Conservation (phyloP, 2,329 filamentous ascomycete species). For the Corinectria fuckeliana region DNA sequence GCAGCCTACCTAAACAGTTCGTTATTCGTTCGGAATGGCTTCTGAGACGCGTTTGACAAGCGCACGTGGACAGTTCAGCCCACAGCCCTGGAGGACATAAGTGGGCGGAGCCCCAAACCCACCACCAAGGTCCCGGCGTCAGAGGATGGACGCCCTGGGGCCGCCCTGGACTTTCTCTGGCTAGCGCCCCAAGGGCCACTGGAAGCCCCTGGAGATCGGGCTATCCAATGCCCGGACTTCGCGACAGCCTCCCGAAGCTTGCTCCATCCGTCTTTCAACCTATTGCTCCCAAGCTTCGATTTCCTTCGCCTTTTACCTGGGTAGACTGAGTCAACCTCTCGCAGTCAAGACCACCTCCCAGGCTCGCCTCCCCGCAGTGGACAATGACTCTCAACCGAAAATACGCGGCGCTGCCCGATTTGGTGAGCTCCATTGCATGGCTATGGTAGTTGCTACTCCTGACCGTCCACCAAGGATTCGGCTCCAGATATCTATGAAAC, state of each 20-base stretch:
- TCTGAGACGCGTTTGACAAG: conserved; percentile 25
- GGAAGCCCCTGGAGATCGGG: conserved; percentile 14
- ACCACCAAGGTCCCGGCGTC: background rate
- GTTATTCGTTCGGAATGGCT: background rate
- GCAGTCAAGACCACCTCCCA: conserved; percentile 1
- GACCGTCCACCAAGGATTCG: conserved; percentile 67
- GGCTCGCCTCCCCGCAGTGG: background rate
- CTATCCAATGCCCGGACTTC: conserved; percentile 4
- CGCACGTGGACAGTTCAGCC: conserved; percentile 19
- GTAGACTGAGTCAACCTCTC: background rate
- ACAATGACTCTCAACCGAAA: conserved; percentile 79
- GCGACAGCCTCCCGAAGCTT: background rate
- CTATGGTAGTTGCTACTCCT: conserved; percentile 18
- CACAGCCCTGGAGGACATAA: background rate
- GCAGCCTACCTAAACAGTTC: background rate
- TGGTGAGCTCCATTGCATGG: conserved; percentile 57
- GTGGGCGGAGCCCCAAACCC: background rate
- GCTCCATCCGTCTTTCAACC: background rate
- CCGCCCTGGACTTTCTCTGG: too few species aligned
- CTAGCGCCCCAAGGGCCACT: conserved; percentile 11
- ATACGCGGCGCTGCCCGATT: conserved; percentile 80
- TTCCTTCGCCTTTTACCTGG: background rate
- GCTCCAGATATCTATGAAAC: conserved; percentile 98
- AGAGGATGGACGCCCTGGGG: too few species aligned
- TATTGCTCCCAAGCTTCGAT: background rate